Evolutionary conservation across 1,284 basidiomycete genomes (phyloP).

Genomic region (Hymenochaete sp.): DNA sequence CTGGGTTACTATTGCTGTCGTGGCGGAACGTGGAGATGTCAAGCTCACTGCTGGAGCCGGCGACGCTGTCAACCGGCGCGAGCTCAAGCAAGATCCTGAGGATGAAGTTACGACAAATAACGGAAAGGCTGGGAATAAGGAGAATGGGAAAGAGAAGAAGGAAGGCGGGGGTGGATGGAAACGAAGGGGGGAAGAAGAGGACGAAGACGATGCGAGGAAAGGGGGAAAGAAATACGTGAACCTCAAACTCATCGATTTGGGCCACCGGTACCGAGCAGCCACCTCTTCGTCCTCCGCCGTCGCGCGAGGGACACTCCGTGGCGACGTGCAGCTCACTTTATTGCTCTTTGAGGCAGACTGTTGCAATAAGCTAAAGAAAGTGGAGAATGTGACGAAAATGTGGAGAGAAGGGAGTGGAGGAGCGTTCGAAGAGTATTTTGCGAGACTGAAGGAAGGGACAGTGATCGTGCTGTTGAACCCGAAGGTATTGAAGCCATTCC

Average conservation of each 20-base stretch:
- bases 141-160: slow-evolving; percentile 15
- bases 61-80: too few species aligned
- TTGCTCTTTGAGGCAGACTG: slow-evolving; percentile 84
- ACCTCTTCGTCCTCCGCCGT: slow-evolving; percentile 41
- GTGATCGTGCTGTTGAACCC: slow-evolving; percentile 90
- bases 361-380: slow-evolving; percentile 43
- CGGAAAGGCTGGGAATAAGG: not conserved
- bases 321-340: slow-evolving; percentile 78
- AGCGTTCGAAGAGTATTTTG: slow-evolving; percentile 79
- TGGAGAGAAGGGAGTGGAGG: slow-evolving; percentile 87
- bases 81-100: too few species aligned
- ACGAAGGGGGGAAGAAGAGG: too few species aligned
- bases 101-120: too few species aligned
- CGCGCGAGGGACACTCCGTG: slow-evolving; percentile 38
- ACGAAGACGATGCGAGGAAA: slow-evolving; percentile 36
- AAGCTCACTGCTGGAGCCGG: slow-evolving; percentile 57
- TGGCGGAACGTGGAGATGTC: slow-evolving; percentile 76
- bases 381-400: slow-evolving; percentile 44
- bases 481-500: slow-evolving; percentile 74
- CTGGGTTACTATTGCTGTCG: slow-evolving; percentile 85
- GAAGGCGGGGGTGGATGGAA: too few species aligned
- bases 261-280: slow-evolving; percentile 37
- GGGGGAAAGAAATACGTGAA: slow-evolving; percentile 78
- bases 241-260: slow-evolving; percentile 80
- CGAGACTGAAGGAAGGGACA: slow-evolving; percentile 79